Evolutionary conservation across 768 basidiomycete species (phyloP), one percentile per base, ranked within the genome.

Genomic region (Phylloporus sp.): DNA sequence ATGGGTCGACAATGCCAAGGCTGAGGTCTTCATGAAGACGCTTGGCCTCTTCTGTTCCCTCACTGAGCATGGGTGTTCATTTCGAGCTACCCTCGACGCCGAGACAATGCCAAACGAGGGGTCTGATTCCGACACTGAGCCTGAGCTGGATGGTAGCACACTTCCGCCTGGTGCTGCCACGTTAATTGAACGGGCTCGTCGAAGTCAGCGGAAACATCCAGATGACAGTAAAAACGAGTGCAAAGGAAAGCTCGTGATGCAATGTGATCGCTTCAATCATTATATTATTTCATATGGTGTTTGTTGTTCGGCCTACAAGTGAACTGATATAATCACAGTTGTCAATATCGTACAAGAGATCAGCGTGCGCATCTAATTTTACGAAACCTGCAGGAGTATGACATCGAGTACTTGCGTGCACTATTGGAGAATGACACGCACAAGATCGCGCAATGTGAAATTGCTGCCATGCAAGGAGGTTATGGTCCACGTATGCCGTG

Each of bases 11-110:
- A 18, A 15, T 2, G 23, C 42, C 9, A 23, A 26, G 5, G 42
- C 32, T 9, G 37, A 49, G 21, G 24, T 50, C 14, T 50, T 50
- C 15, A 45, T 20, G 22, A 50, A 50, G 38, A 50, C 38, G 3
- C n/a, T 50, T 1, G 33, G 33, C 1, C 42, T 50, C 11, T 50
- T 44, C 23, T 50, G 49, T 29, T 35, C 38, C 1, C 10, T 50
- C 11, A 24, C 14, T 1, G 34, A 50, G 11, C 26, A 50, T 13
- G 34, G 49, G 1, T 50, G 49, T 8, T 44, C 28, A 3, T 50
- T 50, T 14, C 28, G 14, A 27, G 39, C 17, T 5, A 49, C n/a
- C 18, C 31, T n/a, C 11, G 11, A 9, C 6, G 14, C 10, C 9
- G 22, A 5, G 24, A 21, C 8, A n/a, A 17, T 7, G 3, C 10